Conservation (phyloP, 345 rosid species). For the Laguncularia racemosa region DNA sequence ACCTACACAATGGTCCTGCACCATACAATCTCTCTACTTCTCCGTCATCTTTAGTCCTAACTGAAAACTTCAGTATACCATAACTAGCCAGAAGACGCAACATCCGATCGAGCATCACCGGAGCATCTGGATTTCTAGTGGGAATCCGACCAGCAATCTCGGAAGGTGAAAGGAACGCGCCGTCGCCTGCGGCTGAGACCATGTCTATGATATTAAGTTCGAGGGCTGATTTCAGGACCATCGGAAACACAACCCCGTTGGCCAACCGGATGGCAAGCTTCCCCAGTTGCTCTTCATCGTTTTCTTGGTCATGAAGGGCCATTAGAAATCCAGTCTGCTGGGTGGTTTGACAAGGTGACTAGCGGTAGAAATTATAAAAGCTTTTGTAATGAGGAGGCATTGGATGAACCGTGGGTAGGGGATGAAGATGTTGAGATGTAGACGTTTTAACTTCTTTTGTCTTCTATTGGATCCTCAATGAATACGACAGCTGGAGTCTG, state of each 20-base stretch:
- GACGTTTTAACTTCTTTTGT: too few species aligned
- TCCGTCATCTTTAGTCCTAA: slow-evolving; percentile 5
- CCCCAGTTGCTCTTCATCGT: slow-evolving; percentile 23
- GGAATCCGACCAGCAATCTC: slow-evolving; percentile 33
- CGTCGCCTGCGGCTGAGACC: slow-evolving; percentile 16
- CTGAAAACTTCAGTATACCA: slow-evolving; percentile 20
- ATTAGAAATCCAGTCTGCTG: too few species aligned
- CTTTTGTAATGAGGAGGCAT: too few species aligned
- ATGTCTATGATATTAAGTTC: slow-evolving; percentile 40
- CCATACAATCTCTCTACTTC: slow-evolving; percentile 24
- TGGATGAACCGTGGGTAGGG: too few species aligned
- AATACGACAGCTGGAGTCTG: too few species aligned
- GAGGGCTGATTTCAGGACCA: slow-evolving; percentile 38
- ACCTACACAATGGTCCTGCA: slow-evolving; percentile 36
- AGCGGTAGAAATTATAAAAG: too few species aligned
- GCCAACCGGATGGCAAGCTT: slow-evolving; percentile 31
- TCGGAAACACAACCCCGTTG: slow-evolving; percentile 21
- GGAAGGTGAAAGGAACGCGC: slow-evolving; percentile 25
- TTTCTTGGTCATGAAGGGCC: too few species aligned
- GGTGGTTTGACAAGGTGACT: too few species aligned
- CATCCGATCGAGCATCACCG: slow-evolving; percentile 37
- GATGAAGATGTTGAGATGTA: too few species aligned
- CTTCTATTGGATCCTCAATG: too few species aligned
- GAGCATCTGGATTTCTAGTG: slow-evolving; percentile 32
- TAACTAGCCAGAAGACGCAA: slow-evolving; percentile 41